Base-by-base conservation (phyloP, 2,329 filamentous ascomycete genomes). In the Alternaria sp. region DNA sequence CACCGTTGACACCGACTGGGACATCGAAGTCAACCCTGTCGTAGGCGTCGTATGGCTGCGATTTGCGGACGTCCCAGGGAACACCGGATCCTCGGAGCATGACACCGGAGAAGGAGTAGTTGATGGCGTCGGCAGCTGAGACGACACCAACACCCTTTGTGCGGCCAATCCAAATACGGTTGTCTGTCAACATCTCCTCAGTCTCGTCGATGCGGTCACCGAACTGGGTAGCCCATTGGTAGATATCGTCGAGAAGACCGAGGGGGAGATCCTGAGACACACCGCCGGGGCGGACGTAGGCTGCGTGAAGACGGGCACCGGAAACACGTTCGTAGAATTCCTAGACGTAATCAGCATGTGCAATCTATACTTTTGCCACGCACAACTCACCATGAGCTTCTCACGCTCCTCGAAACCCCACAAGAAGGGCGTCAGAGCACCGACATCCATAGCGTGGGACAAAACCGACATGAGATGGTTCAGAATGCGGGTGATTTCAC, bases 241-340 rank as follows among this genome's bases (percentile, higher is more conserved):
- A 98, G 77, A 99, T 99, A 79, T 99, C 96, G 80, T 99, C 96
- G 54, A 99, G 89, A 49, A 99, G 90, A 70, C 96, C 96, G 64
- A 97, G 78, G 28, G 96, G 96, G 49, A 99, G 87, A 84, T 99
- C 96, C 83, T 98, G 94, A 77, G 93, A 93, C 59, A 99, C 96
- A 83, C 96, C 96, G 76, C 96, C 96, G 51, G 96, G 96, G 74
- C 96, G 93, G 75, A 99, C 91, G 80, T 99, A 99, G 75, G 96
- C 96, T 64, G 96, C 92, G 84, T 99, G 96, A 56, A 99, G 89
- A 86, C 96, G 96, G 73, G 96, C 96, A 80, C 96, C 96, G 44
- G 96, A 99, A 63, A 99, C 96, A 85, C 96, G 93, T 83, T 99
- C 96, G 81, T 99, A 99, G 85, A 99, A 99, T 90, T 99, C 96